Evolutionary conservation across 768 basidiomycete species (phyloP), one percentile per base, ranked within the genome.

Genomic region (Naganishia onofrii): DNA sequence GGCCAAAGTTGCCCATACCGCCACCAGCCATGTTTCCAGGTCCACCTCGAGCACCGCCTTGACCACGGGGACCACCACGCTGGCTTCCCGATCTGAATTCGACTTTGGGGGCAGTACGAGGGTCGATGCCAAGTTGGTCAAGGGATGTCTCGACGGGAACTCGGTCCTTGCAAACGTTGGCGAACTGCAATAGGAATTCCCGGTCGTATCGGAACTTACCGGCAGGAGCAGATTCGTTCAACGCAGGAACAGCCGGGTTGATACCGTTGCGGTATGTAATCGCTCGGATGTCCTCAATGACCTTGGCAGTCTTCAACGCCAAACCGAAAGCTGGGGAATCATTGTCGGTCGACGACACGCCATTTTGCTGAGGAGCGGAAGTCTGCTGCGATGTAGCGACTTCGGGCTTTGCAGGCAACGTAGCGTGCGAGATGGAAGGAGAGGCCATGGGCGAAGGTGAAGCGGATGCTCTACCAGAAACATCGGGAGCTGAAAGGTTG

Each of bases 181-280:
- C 93, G 84, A 99, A 99, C 79, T 99, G 95, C 70, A 99, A 82
- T 29, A 99, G 86, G 87, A 99, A 99, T 23, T 94, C 92, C 42
- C 94, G 92, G 80, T 97, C 93, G 79, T 99, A 99, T 76, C 95
- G 92, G 84, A 92, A 95, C 82, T 92, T 94, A 75, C 93, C 93
- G 68, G 91, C 87, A 82, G 88, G 87, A 8, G 88, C 89, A 71
- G 88, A 86, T 67, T 86, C 83, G 81, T 96, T 97, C 74, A 98
- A 88, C 74, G 92, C 92, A 8, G 88, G 82, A 73, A 85, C 86
- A 2, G 95, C 95, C 67, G 92, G 90, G 78, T 84, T 85, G 79
- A 93, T 86, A 55, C 89, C 88, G 67, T 89, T 88, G 8, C 94
- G 93, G 78, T 97, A 97, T 28, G 85, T 82, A 52, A 97, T 85